Evolutionary conservation across 164 flowering plant species (phyloP), one percentile per base, ranked within the genome.

Genomic region (Litsea cubeba): DNA sequence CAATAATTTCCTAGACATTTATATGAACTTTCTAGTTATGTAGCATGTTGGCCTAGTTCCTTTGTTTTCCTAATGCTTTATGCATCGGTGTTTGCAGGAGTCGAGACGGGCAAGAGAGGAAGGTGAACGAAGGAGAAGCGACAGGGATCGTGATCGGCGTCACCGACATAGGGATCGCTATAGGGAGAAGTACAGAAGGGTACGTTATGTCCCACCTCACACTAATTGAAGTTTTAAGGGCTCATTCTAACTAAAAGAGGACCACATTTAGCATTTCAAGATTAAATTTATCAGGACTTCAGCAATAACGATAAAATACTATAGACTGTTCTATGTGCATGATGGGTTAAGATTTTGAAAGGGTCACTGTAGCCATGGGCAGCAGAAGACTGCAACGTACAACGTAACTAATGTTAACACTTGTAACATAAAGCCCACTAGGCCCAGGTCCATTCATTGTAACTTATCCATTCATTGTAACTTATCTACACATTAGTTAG

Each of bases 51-150:
- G 5, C 63, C 24, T 14, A 14, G 63, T 23, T 60, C 63, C 23
- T n/a, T 60, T 11, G n/a, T 25, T 25, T 63, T 23, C 66, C 28
- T 63, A 40, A 40, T 40, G 46, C 46, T 40, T 40, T 8, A 8
- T 5, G 46, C 46, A 40, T 40, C 2, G 46, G 46, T 14, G 10
- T 65, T 40, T 79, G 22, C 81, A 88, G 92, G 91, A 89, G 79
- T 83, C 89, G 72, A 85, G 82, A 81, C 83, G 85, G 74, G 91
- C 95, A 40, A 88, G 88, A 82, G 93, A 89, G 71, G 93, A 88
- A 76, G 88, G 93, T 72, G 93, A 87, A 65, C 82, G 70, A 74
- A 79, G 90, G 79, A 83, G 86, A 69, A 81, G 73, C 51, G 90
- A 85, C n/a, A 86, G 92, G 79, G 88, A 81, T 63, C 74, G 63